phyloP scores from a whole-genome alignment of 345 rosid species.

The Linum usitatissimum region DNA sequence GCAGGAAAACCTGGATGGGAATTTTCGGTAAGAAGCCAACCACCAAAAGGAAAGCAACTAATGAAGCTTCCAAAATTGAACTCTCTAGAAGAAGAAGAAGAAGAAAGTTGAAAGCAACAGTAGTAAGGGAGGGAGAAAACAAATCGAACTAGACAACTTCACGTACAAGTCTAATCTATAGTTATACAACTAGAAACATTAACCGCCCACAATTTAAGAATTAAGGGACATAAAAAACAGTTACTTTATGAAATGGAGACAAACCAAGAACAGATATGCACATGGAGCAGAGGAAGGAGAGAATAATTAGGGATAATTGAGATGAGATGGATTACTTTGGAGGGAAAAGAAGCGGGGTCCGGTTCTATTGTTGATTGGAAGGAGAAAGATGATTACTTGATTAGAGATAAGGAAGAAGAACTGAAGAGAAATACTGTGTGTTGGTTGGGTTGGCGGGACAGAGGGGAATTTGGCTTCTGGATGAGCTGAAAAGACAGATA shows the following conservation, averaged over 20 bases:
- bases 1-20: neutral
- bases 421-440: neutral
- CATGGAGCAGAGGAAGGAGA: neutral
- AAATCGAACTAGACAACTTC: neutral
- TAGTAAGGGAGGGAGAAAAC: neutral
- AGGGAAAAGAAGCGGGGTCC: no score
- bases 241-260: neutral
- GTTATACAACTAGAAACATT: neutral
- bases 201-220: neutral
- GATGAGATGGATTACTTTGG: no score
- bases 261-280: neutral
- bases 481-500: constrained; percentile 4
- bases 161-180: neutral
- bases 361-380: neutral
- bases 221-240: no score
- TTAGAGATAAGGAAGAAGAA: neutral
- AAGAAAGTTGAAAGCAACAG: neutral
- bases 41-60: neutral
- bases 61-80: neutral
- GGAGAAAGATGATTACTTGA: neutral
- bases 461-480: neutral
- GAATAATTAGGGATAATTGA: no score
- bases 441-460: neutral
- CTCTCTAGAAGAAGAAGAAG: neutral
- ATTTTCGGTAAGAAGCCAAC: neutral